Conservation (phyloP, 179 eudicot species). For the Actinidia polygama region DNA sequence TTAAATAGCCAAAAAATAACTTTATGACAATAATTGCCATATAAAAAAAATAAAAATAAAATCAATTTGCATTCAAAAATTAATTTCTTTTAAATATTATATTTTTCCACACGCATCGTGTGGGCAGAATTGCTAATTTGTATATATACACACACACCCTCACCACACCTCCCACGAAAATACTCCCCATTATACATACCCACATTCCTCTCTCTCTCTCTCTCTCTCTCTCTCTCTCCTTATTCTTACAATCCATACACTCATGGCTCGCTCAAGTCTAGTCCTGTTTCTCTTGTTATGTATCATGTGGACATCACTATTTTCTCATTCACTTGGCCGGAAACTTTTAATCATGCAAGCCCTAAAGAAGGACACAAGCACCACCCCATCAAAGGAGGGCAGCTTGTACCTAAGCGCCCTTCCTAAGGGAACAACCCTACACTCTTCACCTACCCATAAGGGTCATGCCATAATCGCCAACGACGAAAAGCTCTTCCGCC, state of each 20-base stretch:
- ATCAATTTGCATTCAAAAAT: too few relatives aligned
- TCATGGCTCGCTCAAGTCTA: constrained; percentile 20
- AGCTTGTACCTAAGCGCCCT: constrained; percentile 24
- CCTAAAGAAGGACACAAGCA: too few relatives aligned
- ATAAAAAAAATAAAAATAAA: too few relatives aligned
- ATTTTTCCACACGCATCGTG: too few relatives aligned
- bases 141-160: not conserved
- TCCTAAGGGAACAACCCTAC: constrained; percentile 40
- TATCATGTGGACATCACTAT: not conserved
- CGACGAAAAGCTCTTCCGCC: constrained; percentile 40
- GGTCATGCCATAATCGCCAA: constrained; percentile 31
- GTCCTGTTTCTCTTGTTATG: not conserved
- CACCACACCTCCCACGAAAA: not conserved
- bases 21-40: too few relatives aligned
- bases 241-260: too few relatives aligned
- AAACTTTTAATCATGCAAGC: constrained; percentile 7
- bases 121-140: too few relatives aligned
- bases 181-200: not conserved
- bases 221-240: constrained; percentile 5
- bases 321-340: constrained; percentile 19
- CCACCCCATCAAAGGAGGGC: not conserved
- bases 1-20: too few relatives aligned
- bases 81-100: too few relatives aligned
- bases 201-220: not conserved
- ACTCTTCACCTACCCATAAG: constrained; percentile 49